Evolutionary conservation across 2,329 filamentous ascomycete genomes (phyloP).

Genomic region (Colletotrichum orchidophilum): DNA sequence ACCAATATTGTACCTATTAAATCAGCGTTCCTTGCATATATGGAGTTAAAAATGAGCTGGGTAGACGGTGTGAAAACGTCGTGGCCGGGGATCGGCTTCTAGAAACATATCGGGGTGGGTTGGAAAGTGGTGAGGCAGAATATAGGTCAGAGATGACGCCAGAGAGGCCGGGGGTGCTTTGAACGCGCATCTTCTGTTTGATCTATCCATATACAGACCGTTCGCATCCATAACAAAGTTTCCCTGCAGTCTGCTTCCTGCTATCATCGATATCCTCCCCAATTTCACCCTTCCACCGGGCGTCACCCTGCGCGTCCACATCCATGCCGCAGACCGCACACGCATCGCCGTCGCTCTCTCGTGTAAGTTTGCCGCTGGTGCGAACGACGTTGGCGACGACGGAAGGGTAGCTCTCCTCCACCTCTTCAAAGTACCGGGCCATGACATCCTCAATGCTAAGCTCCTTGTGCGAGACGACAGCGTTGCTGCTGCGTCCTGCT

Average conservation of each 20-base stretch:
- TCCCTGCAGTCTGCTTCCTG: slow-evolving; percentile 41
- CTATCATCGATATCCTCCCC: slow-evolving; percentile 49
- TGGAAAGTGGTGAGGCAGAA: not conserved
- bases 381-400: slow-evolving; percentile 96
- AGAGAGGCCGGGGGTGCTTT: not conserved
- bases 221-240: slow-evolving; percentile 79
- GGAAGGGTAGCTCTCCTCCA: slow-evolving; percentile 86
- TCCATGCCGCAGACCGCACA: slow-evolving; percentile 78
- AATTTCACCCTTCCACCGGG: slow-evolving; percentile 70
- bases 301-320: slow-evolving; percentile 70
- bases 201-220: slow-evolving; percentile 66
- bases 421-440: slow-evolving; percentile 85
- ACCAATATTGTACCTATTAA: slow-evolving; percentile 21
- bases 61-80: slow-evolving; percentile 1
- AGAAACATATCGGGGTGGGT: not conserved
- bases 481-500: slow-evolving; percentile 39
- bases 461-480: slow-evolving; percentile 73
- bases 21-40: slow-evolving; percentile 32
- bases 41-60: slow-evolving; percentile 30
- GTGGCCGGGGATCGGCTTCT: slow-evolving; percentile 9
- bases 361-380: slow-evolving; percentile 83
- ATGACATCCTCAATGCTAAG: slow-evolving; percentile 93
- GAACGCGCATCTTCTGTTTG: slow-evolving; percentile 5
- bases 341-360: slow-evolving; percentile 48
- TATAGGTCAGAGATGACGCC: not conserved